These are phyloP conservation scores for Termitomyces sp. DNA, from an alignment of 768 basidiomycete genomes.

Conservation along the genomic window DNA sequence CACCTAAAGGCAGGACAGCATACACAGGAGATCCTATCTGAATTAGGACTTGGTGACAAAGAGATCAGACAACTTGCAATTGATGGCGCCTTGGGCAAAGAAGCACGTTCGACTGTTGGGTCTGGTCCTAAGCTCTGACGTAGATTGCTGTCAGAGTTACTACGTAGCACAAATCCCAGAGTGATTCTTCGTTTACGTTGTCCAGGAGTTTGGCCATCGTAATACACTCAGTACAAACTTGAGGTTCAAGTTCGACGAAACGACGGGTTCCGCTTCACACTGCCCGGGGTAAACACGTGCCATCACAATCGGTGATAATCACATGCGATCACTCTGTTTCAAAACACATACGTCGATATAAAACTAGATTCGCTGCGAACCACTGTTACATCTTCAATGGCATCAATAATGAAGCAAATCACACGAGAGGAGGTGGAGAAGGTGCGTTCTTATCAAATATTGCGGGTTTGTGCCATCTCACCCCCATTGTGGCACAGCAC, in stretches of 20 bases:
- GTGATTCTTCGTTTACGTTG: background rate
- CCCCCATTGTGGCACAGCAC: slow-evolving; percentile 40
- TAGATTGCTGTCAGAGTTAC: background rate
- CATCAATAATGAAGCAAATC: slow-evolving; percentile 29
- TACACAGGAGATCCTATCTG: slow-evolving; percentile 45
- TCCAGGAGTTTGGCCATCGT: too few species aligned
- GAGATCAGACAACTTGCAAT: slow-evolving; percentile 32
- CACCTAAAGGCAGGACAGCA: slow-evolving; percentile 45
- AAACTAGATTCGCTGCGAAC: background rate
- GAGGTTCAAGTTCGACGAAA: too few species aligned
- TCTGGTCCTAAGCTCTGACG: slow-evolving; percentile 15
- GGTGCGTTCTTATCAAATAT: slow-evolving; percentile 29
- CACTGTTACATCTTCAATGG: slow-evolving; percentile 14
- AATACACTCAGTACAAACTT: too few species aligned
- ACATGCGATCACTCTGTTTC: slow-evolving; percentile 1
- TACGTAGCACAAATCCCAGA: background rate
- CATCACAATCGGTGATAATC: background rate
- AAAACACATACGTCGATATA: too few species aligned
- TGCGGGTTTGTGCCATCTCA: background rate
- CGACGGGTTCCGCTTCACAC: background rate
- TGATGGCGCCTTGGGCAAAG: slow-evolving; percentile 43
- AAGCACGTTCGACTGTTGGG: slow-evolving; percentile 12
- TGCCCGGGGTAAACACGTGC: slow-evolving; percentile 2
- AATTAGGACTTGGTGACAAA: slow-evolving; percentile 39
- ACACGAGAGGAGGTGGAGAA: slow-evolving; percentile 69